phyloP scores from a whole-genome alignment of 345 rosid genomes.

The Eucalyptus viminalis region DNA sequence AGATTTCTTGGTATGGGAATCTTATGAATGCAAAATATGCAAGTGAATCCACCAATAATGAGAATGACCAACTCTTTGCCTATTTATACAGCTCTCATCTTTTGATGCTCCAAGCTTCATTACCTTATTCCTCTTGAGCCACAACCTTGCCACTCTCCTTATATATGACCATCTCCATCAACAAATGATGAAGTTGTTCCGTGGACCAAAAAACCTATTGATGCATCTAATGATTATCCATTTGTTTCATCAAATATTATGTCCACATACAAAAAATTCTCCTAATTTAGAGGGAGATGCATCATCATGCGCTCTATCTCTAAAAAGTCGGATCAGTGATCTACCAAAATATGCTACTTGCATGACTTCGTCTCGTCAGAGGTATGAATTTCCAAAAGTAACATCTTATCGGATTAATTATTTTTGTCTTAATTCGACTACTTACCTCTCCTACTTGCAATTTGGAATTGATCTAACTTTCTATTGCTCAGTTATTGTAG shows the following conservation, averaged over 20 bases:
- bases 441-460: rapidly evolving
- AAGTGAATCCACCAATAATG: background rate
- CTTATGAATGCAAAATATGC: too few species aligned
- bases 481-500: background rate
- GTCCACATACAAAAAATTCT: background rate
- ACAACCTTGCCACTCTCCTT: background rate
- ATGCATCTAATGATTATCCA: background rate
- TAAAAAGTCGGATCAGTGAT: background rate
- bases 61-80: background rate
- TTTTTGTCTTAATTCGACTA: background rate
- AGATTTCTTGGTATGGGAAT: too few species aligned
- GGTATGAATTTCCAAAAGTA: background rate
- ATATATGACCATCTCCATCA: background rate
- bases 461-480: background rate
- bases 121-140: background rate
- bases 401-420: rapidly evolving
- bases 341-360: background rate
- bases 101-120: background rate
- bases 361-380: rapidly evolving
- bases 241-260: background rate
- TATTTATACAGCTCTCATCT: background rate
- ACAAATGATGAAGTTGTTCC: background rate
- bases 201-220: background rate
- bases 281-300: rapidly evolving
- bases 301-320: rapidly evolving